Evolutionary conservation across 2,329 filamentous ascomycete genomes (phyloP), one percentile per base, ranked within the genome.

Genomic region (Fulvia fulva): DNA sequence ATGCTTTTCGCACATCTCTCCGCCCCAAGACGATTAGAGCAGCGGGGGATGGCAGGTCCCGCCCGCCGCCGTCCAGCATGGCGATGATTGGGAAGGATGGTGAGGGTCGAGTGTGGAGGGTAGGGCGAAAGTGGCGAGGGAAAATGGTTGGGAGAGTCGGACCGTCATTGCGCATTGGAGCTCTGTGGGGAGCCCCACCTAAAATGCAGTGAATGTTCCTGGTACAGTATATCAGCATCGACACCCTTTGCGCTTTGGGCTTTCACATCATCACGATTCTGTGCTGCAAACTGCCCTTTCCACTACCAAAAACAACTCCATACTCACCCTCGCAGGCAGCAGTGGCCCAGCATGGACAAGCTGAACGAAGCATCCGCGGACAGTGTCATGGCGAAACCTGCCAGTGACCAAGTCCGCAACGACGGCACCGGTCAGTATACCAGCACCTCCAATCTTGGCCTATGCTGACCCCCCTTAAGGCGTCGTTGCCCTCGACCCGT

Each of bases 401-500:
- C 80, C 26, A 77, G 77, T 59, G 75, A 81, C 51, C 75, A 82
- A 50, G 74, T 85, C 46, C 81, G 87, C 52, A 84, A 81, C 52
- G 88, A 91, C 70, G 88, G 88, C 73, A 90, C 88, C 60, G 88
- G 88, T 90, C 74, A 41, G 50, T 37, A 7, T 16, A 25, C 23
- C 16, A 5, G 3, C 44, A 12, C 25, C 37, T 9, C 8, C 14
- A 5, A 50, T 2, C 37, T 6, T 50, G 59, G 63, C 55, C 49
- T 14, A 32, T 50, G 53, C 69, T 70, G 57, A 70, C 56, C 46
- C 26, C n/a, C 44, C 7, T 41, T 5, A 71, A 96, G 94, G 93
- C 67, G 91, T 97, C 53, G 76, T 95, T 64, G 79, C 89, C 73
- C 82, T 97, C 59, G 94, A 99, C 72, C 91, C 92, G 47, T 97